Conservation (phyloP, 257 asterid species). For the Solanum paucissectum region DNA sequence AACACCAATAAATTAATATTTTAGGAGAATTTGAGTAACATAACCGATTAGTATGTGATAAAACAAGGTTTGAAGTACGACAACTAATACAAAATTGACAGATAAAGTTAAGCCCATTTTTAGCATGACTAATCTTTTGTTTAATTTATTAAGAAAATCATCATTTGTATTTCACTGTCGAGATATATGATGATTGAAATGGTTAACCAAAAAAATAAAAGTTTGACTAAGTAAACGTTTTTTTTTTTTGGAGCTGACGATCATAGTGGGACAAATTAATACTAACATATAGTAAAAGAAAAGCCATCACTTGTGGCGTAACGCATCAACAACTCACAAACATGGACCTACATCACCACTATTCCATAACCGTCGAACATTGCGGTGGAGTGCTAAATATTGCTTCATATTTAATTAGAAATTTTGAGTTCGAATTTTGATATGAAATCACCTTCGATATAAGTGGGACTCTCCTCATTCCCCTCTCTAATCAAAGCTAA, state of each 20-base stretch:
- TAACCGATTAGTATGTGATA: neutral
- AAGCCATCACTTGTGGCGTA: neutral
- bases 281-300: neutral
- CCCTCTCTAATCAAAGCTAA: accelerated
- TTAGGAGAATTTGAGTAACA: too few species aligned
- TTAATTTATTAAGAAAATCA: neutral
- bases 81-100: neutral
- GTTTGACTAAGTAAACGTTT: neutral
- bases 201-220: neutral
- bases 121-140: neutral
- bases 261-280: neutral
- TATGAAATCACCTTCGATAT: neutral
- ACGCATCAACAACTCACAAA: neutral
- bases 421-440: accelerated
- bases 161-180: neutral
- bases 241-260: neutral
- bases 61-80: neutral
- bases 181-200: neutral
- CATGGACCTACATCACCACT: neutral
- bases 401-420: too few species aligned
- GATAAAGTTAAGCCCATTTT: neutral
- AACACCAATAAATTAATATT: accelerated
- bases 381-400: accelerated
- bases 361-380: too few species aligned
- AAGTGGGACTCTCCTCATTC: neutral